Conservation (phyloP, 345 rosid species). For the Salix purpurea region DNA sequence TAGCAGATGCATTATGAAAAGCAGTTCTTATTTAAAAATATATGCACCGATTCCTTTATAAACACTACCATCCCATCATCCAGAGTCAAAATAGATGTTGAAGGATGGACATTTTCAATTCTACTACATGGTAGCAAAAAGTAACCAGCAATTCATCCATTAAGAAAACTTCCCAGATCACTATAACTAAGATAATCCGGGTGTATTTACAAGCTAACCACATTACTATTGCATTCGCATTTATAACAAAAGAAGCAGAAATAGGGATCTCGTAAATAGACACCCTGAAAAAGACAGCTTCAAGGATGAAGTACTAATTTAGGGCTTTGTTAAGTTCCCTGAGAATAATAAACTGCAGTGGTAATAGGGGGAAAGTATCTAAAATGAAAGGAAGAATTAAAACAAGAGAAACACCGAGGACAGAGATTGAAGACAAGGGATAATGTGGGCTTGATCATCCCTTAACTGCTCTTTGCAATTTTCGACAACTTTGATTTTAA, state of each 20-base stretch:
- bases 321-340: background rate
- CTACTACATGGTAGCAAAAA: background rate
- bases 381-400: background rate
- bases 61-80: background rate
- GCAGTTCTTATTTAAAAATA: too few species aligned
- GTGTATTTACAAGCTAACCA: background rate
- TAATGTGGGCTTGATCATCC: too few species aligned
- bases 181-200: too few species aligned
- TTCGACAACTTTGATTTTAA: too few species aligned
- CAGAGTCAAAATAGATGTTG: background rate
- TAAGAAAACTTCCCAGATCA: background rate
- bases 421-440: too few species aligned
- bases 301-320: background rate
- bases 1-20: background rate
- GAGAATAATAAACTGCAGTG: background rate
- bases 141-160: too few species aligned
- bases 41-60: too few species aligned
- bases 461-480: too few species aligned
- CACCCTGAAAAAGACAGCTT: background rate
- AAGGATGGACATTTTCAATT: background rate
- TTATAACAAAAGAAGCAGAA: background rate
- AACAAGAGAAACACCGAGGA: too few species aligned
- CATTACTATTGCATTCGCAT: background rate
- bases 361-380: background rate
- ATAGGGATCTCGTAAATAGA: background rate